Conservation (phyloP, 78 protist genomes). For the Anaeramoeba ignava region DNA sequence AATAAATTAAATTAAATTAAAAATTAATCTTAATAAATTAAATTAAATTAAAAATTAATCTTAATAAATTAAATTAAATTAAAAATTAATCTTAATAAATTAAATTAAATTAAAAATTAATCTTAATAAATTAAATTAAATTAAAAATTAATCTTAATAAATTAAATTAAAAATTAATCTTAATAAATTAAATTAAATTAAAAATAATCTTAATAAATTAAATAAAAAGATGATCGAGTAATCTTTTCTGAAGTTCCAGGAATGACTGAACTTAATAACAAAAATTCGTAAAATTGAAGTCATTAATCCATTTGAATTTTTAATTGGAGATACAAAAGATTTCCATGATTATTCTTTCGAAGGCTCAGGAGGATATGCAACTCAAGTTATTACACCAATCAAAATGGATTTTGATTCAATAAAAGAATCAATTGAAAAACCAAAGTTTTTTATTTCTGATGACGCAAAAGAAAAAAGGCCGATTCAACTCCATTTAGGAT, state of each 20-base stretch:
- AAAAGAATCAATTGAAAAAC: background rate
- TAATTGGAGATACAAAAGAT: background rate
- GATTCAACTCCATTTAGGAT: background rate
- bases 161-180: too few species aligned
- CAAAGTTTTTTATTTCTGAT: background rate
- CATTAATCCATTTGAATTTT: background rate
- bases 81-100: too few species aligned
- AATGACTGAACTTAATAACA: background rate
- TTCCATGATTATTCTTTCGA: background rate
- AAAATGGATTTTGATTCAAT: background rate
- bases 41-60: too few species aligned
- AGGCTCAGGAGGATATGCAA: background rate
- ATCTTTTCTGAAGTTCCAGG: background rate
- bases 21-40: too few species aligned
- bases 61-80: too few species aligned
- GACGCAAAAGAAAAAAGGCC: background rate
- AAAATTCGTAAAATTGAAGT: background rate
- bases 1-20: too few species aligned
- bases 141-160: too few species aligned
- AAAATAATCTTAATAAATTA: too few species aligned
- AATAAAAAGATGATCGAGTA: background rate
- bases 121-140: too few species aligned
- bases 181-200: too few species aligned
- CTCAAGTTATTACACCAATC: background rate
- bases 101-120: too few species aligned